phyloP scores from a whole-genome alignment of 129 eudicot genomes.

The carrot (Daucus carota) region DNA sequence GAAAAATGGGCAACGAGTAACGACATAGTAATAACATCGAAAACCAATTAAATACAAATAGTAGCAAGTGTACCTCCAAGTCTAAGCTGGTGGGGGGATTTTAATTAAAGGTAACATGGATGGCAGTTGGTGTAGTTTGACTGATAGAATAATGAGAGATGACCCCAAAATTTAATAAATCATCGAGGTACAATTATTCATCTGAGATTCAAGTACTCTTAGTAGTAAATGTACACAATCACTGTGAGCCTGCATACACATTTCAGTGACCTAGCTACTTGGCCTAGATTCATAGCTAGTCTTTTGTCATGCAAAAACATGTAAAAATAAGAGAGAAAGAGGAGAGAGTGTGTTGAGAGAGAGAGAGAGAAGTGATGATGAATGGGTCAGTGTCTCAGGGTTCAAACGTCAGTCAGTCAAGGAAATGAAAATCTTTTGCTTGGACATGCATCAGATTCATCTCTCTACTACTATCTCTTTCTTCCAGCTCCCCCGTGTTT shows the following conservation, averaged over 20 bases:
- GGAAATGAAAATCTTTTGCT: conserved; percentile 1
- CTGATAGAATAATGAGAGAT: background rate
- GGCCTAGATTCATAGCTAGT: background rate
- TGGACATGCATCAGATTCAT: background rate
- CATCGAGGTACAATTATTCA: background rate
- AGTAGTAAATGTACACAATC: background rate
- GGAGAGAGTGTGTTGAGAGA: background rate
- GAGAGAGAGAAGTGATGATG: background rate
- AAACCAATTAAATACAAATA: background rate
- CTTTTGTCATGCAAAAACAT: background rate
- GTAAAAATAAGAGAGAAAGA: background rate
- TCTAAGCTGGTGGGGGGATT: conserved; percentile 1
- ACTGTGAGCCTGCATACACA: background rate
- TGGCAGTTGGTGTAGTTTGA: background rate
- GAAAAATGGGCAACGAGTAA: too few relatives aligned
- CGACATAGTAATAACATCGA: background rate
- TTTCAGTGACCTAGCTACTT: conserved; percentile 1
- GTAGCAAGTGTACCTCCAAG: background rate
- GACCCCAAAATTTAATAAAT: background rate
- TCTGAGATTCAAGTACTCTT: background rate
- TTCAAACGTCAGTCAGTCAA: conserved; percentile 4
- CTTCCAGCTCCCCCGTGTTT: background rate
- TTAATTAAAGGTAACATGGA: background rate
- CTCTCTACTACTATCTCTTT: background rate
- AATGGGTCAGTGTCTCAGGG: background rate